Conservation (phyloP, 805 yeast species). For the Saturnispora dispora region DNA sequence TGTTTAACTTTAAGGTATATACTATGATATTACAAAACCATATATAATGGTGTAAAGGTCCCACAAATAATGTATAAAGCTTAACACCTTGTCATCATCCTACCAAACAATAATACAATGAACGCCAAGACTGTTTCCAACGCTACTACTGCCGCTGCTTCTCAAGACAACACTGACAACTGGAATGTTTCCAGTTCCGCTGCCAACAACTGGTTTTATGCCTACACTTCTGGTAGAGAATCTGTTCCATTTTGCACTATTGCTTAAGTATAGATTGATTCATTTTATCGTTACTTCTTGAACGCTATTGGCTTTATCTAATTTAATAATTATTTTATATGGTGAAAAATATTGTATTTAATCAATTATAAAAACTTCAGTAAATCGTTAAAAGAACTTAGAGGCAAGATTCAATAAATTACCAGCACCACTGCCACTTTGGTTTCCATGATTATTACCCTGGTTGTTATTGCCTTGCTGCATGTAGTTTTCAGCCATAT, state of each 20-base stretch:
- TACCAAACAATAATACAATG: conserved; percentile 2
- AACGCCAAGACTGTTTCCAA: conserved; percentile 6
- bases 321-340: neutral
- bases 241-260: conserved; percentile 1
- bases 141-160: neutral
- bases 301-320: neutral
- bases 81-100: neutral
- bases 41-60: neutral
- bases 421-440: conserved; percentile 3
- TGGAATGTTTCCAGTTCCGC: neutral
- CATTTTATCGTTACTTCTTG: neutral
- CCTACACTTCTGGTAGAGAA: neutral
- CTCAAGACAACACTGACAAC: conserved; percentile 4
- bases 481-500: conserved; percentile 6
- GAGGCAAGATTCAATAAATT: conserved; percentile 11
- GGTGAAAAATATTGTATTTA: neutral
- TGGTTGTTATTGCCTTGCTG: neutral
- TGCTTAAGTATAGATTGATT: neutral
- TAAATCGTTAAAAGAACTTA: conserved; percentile 6
- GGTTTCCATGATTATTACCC: neutral
- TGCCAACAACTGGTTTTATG: neutral
- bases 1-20: neutral
- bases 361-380: neutral
- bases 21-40: no score
- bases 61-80: neutral